phyloP scores from a whole-genome alignment of 495 filamentous ascomycete genomes.

The Xylaria curta region DNA sequence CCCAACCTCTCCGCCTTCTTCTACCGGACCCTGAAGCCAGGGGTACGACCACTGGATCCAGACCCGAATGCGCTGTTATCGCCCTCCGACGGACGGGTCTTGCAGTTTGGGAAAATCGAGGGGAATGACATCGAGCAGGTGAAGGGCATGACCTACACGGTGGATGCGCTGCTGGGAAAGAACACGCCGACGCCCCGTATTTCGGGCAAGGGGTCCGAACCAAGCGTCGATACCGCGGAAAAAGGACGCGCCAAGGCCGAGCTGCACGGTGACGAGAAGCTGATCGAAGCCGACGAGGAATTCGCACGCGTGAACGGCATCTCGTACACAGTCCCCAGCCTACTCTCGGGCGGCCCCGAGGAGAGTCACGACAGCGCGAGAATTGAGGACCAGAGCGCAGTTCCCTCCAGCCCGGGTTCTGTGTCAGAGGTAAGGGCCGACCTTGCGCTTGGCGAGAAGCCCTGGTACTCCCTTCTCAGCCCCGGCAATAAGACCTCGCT shows the following conservation, averaged over 20 bases:
- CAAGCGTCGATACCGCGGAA: constrained; percentile 26
- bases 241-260: constrained; percentile 30
- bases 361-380: constrained; percentile 58
- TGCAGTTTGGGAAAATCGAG: constrained; percentile 92
- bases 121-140: constrained; percentile 97
- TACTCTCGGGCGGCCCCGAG: constrained; percentile 75
- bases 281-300: constrained; percentile 80
- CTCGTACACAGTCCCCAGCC: constrained; percentile 87
- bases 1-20: constrained; percentile 97
- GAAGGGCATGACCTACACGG: constrained; percentile 96
- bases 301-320: constrained; percentile 98
- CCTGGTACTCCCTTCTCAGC: constrained; percentile 76
- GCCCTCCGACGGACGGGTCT: constrained; percentile 85
- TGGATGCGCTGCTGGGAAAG: constrained; percentile 88
- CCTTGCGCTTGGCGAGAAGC: constrained; percentile 72
- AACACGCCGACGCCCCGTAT: constrained; percentile 54
- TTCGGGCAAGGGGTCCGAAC: constrained; percentile 35
- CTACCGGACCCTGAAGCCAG: constrained; percentile 91
- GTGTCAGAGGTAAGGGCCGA: constrained; percentile 85
- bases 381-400: constrained; percentile 54
- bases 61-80: constrained; percentile 79
- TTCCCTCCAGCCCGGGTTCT: constrained; percentile 66
- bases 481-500: constrained; percentile 68
- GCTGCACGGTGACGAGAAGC: constrained; percentile 59
- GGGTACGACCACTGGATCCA: constrained; percentile 83